These are phyloP conservation scores for Verticillium tricorpus DNA, from an alignment of 2,329 filamentous ascomycete genomes.

Conservation along the genomic window DNA sequence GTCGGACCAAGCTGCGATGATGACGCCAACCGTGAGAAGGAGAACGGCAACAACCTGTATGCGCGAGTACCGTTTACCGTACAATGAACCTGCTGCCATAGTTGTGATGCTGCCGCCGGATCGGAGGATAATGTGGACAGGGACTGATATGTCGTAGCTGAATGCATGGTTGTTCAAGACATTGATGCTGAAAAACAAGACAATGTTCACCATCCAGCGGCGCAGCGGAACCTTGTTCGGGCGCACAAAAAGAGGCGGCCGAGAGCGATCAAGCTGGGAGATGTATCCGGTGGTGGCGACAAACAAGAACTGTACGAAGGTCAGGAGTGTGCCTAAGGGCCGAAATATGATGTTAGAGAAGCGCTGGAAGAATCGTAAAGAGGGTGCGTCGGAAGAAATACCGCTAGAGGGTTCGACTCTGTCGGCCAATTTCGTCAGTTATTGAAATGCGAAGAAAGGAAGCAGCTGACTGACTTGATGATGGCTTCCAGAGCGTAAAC, in stretches of 20 bases:
- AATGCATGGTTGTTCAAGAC: conserved; percentile 97
- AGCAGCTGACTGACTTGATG: conserved; percentile 65
- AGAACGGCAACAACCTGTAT: conserved; percentile 78
- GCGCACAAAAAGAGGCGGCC: conserved; percentile 67
- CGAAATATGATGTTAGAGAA: not conserved
- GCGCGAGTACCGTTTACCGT: conserved; percentile 77
- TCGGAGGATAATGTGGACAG: conserved; percentile 92
- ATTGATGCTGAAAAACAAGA: conserved; percentile 90
- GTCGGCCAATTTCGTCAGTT: conserved; percentile 13
- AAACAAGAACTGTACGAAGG: conserved; percentile 84
- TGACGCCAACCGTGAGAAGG: conserved; percentile 79
- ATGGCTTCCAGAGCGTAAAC: conserved; percentile 96
- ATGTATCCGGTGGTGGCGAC: conserved; percentile 75
- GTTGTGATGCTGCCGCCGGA: conserved; percentile 96
- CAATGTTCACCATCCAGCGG: conserved; percentile 84
- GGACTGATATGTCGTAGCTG: conserved; percentile 92
- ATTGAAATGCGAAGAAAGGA: not conserved
- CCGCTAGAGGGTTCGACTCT: conserved; percentile 83
- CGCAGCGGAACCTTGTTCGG: conserved; percentile 76
- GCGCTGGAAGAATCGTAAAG: not conserved
- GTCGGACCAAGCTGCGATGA: conserved; percentile 86
- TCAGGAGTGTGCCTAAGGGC: conserved; percentile 69
- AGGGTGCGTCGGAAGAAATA: conserved; percentile 26
- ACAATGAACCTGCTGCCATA: conserved; percentile 83
- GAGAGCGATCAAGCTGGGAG: conserved; percentile 65